A percentile compares a stretch with the other conserved stretches of the same genome.
Evolutionary conservation across 73 alveolate species (phyloP).

Genomic region (Diophrys sp.): DNA sequence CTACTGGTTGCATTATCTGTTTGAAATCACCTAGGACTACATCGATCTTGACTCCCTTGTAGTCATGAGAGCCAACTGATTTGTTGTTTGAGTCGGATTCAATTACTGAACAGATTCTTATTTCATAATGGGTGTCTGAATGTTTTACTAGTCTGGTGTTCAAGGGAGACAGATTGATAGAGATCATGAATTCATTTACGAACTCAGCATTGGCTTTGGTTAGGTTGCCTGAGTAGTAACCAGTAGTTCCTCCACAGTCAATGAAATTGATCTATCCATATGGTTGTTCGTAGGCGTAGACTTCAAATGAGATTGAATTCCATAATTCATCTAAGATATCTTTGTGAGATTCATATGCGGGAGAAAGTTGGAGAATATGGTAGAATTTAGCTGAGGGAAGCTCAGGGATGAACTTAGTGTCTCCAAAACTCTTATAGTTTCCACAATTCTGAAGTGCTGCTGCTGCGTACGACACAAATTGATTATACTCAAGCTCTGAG

Average conservation of each 20-base stretch:
- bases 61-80: conserved; percentile 39
- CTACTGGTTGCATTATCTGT: conserved; percentile 73
- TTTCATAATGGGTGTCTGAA: conserved; percentile 46
- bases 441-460: conserved; percentile 77
- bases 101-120: conserved; percentile 54
- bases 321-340: conserved; percentile 3
- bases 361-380: conserved; percentile 15
- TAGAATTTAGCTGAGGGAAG: conserved; percentile 47
- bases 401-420: conserved; percentile 81
- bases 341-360: not conserved
- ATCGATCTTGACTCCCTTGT: conserved; percentile 40
- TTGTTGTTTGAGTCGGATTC: conserved; percentile 12
- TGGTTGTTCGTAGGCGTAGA: conserved; percentile 45
- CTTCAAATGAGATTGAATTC: conserved; percentile 3
- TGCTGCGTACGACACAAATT: conserved; percentile 56
- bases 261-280: conserved; percentile 44
- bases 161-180: conserved; percentile 33
- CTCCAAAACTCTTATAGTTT: conserved; percentile 79
- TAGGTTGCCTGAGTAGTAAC: conserved; percentile 71
- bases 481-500: conserved; percentile 28
- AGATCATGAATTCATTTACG: conserved; percentile 55
- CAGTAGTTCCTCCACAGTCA: conserved; percentile 48
- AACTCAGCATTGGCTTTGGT: conserved; percentile 62
- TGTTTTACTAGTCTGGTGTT: conserved; percentile 69
- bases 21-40: conserved; percentile 85